Percentiles rank a stretch among this genome's conserved stretches.
These are phyloP conservation scores for Dacryopinax spathularia DNA, from an alignment of 768 basidiomycete species.

Conservation along the genomic window DNA sequence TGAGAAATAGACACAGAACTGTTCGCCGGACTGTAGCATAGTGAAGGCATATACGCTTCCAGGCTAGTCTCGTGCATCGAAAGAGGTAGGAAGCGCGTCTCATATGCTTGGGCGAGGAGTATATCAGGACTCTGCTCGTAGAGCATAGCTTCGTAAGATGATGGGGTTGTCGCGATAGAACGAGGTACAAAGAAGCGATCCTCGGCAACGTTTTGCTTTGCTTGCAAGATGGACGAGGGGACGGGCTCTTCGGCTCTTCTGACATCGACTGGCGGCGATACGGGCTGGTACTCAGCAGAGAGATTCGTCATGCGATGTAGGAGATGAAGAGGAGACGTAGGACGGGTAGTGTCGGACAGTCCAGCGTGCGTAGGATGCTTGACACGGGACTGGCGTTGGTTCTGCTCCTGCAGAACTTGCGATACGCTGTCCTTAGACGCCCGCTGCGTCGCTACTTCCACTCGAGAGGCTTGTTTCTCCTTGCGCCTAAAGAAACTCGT, in stretches of 20 bases:
- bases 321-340: too few relatives aligned
- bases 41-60: neutral
- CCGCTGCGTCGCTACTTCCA: neutral
- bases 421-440: neutral
- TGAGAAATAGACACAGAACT: neutral
- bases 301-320: too few relatives aligned
- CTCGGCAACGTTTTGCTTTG: too few relatives aligned
- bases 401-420: neutral
- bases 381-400: neutral
- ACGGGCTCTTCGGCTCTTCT: too few relatives aligned
- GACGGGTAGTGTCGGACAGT: too few relatives aligned
- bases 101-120: neutral
- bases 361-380: neutral
- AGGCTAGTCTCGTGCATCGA: neutral
- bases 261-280: too few relatives aligned
- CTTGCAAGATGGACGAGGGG: too few relatives aligned
- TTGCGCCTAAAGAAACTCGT: neutral
- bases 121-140: neutral
- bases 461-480: neutral
- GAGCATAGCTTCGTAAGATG: neutral
- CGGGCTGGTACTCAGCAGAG: too few relatives aligned
- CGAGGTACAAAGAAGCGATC: neutral
- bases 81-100: neutral
- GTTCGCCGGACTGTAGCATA: neutral
- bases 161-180: neutral